phyloP scores from a whole-genome alignment of 2,329 filamentous ascomycete species.

The Pezicula neosporulosa region DNA sequence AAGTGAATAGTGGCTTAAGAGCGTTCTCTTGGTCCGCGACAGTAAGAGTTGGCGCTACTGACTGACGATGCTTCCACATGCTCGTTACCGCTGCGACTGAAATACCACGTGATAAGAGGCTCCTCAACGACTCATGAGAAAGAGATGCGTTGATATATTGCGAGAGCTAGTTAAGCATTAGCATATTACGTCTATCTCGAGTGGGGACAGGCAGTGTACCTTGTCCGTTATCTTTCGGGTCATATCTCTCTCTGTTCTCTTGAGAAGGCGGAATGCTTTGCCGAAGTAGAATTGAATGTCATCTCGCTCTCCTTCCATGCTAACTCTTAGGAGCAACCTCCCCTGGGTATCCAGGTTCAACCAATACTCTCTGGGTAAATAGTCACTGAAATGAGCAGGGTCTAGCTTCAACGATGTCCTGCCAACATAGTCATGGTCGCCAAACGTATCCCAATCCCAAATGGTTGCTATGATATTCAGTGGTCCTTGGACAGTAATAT shows the following conservation, averaged over 20 bases:
- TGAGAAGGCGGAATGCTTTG: constrained; percentile 91
- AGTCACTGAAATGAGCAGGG: constrained; percentile 94
- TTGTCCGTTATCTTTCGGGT: constrained; percentile 97
- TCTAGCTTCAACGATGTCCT: constrained; percentile 98
- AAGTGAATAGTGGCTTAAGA: constrained; percentile 80
- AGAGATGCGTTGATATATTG: constrained; percentile 89
- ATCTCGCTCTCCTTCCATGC: constrained; percentile 97
- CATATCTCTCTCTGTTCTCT: constrained; percentile 97
- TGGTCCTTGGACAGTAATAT: constrained; percentile 88
- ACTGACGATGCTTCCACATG: constrained; percentile 59
- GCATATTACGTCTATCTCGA: constrained; percentile 3
- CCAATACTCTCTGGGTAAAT: constrained; percentile 95
- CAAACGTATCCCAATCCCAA: constrained; percentile 97
- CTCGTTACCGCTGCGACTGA: constrained; percentile 71
- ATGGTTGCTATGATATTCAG: constrained; percentile 95
- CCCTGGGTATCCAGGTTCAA: constrained; percentile 95
- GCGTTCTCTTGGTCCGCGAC: constrained; percentile 75
- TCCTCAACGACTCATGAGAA: constrained; percentile 75
- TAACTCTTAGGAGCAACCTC: constrained; percentile 81
- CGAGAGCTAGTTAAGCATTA: constrained; percentile 59
- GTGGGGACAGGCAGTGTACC: constrained; percentile 42
- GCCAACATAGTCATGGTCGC: constrained; percentile 95
- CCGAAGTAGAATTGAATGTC: constrained; percentile 99
- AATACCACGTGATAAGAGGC: constrained; percentile 67
- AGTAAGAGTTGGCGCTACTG: constrained; percentile 55